Base-by-base conservation (phyloP, 805 yeast genomes). In the Barnettozyma botsteinii region DNA sequence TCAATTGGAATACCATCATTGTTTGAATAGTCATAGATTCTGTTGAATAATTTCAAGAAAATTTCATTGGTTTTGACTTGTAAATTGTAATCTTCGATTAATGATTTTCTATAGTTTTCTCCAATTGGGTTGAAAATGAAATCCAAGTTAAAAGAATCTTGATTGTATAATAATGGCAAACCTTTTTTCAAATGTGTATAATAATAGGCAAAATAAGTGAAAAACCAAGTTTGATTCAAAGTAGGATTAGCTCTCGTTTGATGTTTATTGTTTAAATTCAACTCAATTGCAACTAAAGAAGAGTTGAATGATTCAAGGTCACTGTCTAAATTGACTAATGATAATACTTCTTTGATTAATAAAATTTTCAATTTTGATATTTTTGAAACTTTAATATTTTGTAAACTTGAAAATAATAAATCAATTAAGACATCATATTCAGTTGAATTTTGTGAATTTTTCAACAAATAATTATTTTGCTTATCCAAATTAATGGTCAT, bases 351-450 rank as follows among this genome's bases (percentile, higher is more conserved):
- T 10, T 42, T 35, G 17, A 53, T 30, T 10, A 51, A 21, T 0
- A 35, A 24, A 2, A 52, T 25, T 30, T 39, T 51, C 18, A 55
- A 14, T n/a, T 40, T 40, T 1, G 45, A 20, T 1, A 42, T 2
- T 14, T 43, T 40, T 18, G 40, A 32, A 14, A 45, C 30, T 9
- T 41, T 26, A 7, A 37, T 38, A 9, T 35, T 38, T 13, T 29
- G 13, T 3, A 52, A 14, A 7, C 47, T 27, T 3, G 35, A 27
- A n/a, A 35, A 33, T 14, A 55, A 31, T 13, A 52, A 23, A 7
- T 46, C 46, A 26, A 52, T 47, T 7, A 43, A 31, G 4, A 42
- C 30, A 26, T 55, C 56, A 21, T 41, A 43, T 10, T 53, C 58
- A n/a, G 17, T 33, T 0, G 49, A 43, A 3, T 42, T 27, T 15